Evolutionary conservation across 1,284 basidiomycete genomes (phyloP).

Genomic region (Porphyrellus sp.): DNA sequence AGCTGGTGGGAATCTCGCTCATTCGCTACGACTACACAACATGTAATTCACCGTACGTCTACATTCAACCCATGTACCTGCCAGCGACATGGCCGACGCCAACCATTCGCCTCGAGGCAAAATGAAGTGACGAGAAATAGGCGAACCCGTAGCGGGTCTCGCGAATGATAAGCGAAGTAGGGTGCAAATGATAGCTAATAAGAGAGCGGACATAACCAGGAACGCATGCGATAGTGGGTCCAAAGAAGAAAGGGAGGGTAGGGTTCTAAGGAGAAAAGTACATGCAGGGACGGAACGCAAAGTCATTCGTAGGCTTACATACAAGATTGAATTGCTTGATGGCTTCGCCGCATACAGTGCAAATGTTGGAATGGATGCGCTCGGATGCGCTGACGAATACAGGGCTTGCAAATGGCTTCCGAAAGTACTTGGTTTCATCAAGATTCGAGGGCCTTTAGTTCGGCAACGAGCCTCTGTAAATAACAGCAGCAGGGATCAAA

Average conservation of each 20-base stretch:
- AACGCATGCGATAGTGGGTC: slow-evolving; percentile 19
- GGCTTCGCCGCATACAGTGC: slow-evolving; percentile 31
- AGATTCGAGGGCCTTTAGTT: slow-evolving; percentile 37
- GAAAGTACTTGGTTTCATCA: slow-evolving; percentile 18
- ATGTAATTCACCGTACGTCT: background rate
- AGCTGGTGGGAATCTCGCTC: slow-evolving; percentile 22
- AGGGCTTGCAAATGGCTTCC: slow-evolving; percentile 25
- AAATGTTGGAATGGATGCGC: slow-evolving; percentile 24
- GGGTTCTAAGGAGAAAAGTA: slow-evolving; percentile 26
- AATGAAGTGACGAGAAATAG: slow-evolving; percentile 8
- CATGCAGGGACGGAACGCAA: slow-evolving; percentile 20
- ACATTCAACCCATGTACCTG: slow-evolving; percentile 14
- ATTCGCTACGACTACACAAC: background rate
- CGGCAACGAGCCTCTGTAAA: slow-evolving; percentile 37
- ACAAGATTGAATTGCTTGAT: slow-evolving; percentile 27
- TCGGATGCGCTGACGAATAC: slow-evolving; percentile 29
- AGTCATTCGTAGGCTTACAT: slow-evolving; percentile 31
- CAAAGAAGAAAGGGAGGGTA: slow-evolving; percentile 11
- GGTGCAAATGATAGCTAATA: slow-evolving; percentile 5
- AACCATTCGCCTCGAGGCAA: background rate
- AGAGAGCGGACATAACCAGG: slow-evolving; percentile 23
- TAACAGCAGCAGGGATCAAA: background rate
- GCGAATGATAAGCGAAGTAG: slow-evolving; percentile 9
- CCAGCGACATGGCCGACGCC: slow-evolving; percentile 1
- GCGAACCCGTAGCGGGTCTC: slow-evolving; percentile 9